These are phyloP conservation scores for Erythrophleum ivorense DNA, from an alignment of 331 rosid species.

Conservation along the genomic window DNA sequence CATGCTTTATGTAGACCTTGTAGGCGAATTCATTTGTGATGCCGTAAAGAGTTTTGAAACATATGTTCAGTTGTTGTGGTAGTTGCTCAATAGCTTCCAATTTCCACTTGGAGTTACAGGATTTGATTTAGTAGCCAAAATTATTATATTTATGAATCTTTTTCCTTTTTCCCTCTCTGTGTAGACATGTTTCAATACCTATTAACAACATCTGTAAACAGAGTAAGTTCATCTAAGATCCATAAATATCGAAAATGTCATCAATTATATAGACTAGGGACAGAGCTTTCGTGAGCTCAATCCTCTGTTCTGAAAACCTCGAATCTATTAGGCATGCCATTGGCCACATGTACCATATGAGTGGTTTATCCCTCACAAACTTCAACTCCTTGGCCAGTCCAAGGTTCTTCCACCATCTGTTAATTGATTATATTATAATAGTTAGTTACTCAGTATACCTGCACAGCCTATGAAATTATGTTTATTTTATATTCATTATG, in stretches of 20 bases:
- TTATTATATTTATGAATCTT: not conserved
- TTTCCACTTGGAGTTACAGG: slow-evolving; percentile 42
- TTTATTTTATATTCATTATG: not conserved
- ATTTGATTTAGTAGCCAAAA: not conserved
- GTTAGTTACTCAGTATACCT: not conserved
- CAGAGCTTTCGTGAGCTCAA: slow-evolving; percentile 46
- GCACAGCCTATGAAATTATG: not conserved
- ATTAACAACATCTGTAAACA: slow-evolving; percentile 42
- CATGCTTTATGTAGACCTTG: slow-evolving; percentile 27
- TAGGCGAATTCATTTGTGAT: slow-evolving; percentile 3
- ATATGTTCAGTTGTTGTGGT: slow-evolving; percentile 42
- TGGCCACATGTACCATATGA: slow-evolving; percentile 54
- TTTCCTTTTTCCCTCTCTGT: not conserved
- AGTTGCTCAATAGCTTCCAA: slow-evolving; percentile 34
- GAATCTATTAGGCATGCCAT: slow-evolving; percentile 46
- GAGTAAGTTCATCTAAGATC: slow-evolving; percentile 41
- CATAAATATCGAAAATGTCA: slow-evolving; percentile 49
- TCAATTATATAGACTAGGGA: slow-evolving; percentile 50
- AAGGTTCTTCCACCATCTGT: slow-evolving; percentile 10
- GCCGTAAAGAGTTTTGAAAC: not conserved
- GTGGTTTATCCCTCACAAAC: slow-evolving; percentile 50
- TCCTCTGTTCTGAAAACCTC: slow-evolving; percentile 43
- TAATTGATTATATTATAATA: not conserved
- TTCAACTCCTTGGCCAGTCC: slow-evolving; percentile 33
- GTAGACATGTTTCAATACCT: slow-evolving; percentile 25